phyloP scores from a whole-genome alignment of 2,329 filamentous ascomycete genomes.

The Alternaria hordeiaustralica region DNA sequence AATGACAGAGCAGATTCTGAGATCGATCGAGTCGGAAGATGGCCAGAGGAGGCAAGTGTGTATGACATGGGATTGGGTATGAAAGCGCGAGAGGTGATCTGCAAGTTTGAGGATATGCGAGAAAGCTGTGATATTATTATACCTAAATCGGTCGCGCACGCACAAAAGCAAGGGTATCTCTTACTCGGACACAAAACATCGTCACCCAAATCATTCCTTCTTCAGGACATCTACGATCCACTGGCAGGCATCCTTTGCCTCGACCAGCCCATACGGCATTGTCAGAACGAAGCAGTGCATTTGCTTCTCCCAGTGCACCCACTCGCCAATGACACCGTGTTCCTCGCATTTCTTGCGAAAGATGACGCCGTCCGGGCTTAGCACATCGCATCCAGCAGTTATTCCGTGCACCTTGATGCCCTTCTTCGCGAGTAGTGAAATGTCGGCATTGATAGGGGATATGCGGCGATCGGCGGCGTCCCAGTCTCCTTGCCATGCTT shows the following conservation, averaged over 20 bases:
- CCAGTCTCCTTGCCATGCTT: slow-evolving; percentile 51
- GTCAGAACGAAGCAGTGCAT: slow-evolving; percentile 67
- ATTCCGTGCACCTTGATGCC: slow-evolving; percentile 60
- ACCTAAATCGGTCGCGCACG: not conserved
- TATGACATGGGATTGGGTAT: not conserved
- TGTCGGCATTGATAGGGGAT: slow-evolving; percentile 56
- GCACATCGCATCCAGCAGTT: slow-evolving; percentile 60
- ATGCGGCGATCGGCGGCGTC: slow-evolving; percentile 54
- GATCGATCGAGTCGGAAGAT: not conserved
- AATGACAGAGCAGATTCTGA: not conserved
- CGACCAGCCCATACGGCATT: slow-evolving; percentile 56
- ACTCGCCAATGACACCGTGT: slow-evolving; percentile 56
- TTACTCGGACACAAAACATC: not conserved
- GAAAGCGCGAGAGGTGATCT: not conserved
- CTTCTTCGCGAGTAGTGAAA: slow-evolving; percentile 48
- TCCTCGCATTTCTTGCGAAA: slow-evolving; percentile 57
- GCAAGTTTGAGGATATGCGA: not conserved
- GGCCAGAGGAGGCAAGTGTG: not conserved
- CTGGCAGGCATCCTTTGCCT: slow-evolving; percentile 55
- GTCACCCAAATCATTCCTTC: slow-evolving; percentile 19
- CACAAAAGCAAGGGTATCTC: slow-evolving; percentile 4
- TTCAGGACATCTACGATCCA: slow-evolving; percentile 54
- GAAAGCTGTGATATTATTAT: not conserved
- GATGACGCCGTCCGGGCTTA: slow-evolving; percentile 59
- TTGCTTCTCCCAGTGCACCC: slow-evolving; percentile 65